Conservation (phyloP, 345 rosid species). For the Excoecaria cochinchinensis region DNA sequence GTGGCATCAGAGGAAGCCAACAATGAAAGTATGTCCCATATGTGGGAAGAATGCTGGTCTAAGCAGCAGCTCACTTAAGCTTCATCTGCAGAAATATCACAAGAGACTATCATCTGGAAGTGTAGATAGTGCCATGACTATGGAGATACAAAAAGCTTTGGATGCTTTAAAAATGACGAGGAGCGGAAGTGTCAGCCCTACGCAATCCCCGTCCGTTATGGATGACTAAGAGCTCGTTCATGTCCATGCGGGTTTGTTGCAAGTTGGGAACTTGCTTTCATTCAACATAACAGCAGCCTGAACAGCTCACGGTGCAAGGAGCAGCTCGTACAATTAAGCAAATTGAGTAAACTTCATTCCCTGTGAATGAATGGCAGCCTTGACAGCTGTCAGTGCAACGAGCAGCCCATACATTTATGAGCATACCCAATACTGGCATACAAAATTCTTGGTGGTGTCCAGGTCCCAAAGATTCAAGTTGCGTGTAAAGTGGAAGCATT, state of each 20-base stretch:
- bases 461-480: not conserved
- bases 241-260: not conserved
- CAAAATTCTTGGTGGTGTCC: too few species aligned
- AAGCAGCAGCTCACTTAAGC: constrained; percentile 90
- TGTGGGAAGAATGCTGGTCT: constrained; percentile 95
- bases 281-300: not conserved
- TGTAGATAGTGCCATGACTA: constrained; percentile 98
- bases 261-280: not conserved
- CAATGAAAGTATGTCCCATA: constrained; percentile 85
- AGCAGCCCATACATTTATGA: too few species aligned
- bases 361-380: too few species aligned
- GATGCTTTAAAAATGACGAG: constrained; percentile 71
- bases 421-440: not conserved
- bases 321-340: not conserved
- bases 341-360: too few species aligned
- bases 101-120: constrained; percentile 88
- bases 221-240: constrained; percentile 20
- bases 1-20: constrained; percentile 86
- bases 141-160: constrained; percentile 92
- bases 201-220: constrained; percentile 44
- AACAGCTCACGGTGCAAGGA: not conserved
- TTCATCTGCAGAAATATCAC: constrained; percentile 88
- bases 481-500: not conserved
- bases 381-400: too few species aligned
- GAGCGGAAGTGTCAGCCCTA: constrained; percentile 65